Conservation (phyloP, 495 filamentous ascomycete species). For the Penicillium herquei region DNA sequence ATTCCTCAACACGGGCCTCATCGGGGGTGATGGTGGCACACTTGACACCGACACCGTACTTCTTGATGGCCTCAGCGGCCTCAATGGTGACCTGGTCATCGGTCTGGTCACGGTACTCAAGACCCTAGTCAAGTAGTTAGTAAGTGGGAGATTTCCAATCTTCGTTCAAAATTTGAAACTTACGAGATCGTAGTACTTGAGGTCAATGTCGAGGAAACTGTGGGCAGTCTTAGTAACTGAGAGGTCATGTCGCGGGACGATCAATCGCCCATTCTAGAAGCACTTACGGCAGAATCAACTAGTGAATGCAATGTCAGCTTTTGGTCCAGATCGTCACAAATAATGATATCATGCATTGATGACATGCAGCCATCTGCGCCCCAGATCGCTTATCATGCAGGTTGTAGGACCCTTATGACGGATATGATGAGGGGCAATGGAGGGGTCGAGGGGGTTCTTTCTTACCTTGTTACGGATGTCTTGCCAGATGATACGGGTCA, state of each 20-base stretch:
- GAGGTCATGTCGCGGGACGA: not conserved
- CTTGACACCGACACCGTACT: conserved; percentile 98
- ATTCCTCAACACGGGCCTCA: conserved; percentile 93
- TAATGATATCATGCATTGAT: conserved; percentile 11
- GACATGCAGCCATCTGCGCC: conserved; percentile 19
- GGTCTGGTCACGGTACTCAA: conserved; percentile 93
- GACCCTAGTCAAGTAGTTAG: conserved; percentile 50
- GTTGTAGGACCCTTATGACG: conserved; percentile 11
- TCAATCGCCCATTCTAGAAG: conserved; percentile 4
- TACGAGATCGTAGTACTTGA: conserved; percentile 97
- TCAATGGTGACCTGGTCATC: conserved; percentile 94
- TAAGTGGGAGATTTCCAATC: not conserved
- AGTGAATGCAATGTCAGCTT: conserved; percentile 25
- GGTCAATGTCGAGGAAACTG: conserved; percentile 88
- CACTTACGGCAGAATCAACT: conserved; percentile 82
- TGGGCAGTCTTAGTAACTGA: not conserved
- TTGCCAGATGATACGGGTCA: conserved; percentile 99
- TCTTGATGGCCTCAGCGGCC: conserved; percentile 95
- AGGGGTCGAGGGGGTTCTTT: conserved; percentile 16
- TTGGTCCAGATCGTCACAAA: not conserved
- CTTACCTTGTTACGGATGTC: conserved; percentile 91
- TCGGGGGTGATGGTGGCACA: conserved; percentile 99
- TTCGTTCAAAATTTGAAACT: conserved; percentile 2
- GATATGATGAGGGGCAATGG: not conserved
- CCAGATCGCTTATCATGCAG: conserved; percentile 17